These are phyloP conservation scores for Pleochaeta shiraiana DNA, from an alignment of 2,329 filamentous ascomycete genomes.

Conservation along the genomic window DNA sequence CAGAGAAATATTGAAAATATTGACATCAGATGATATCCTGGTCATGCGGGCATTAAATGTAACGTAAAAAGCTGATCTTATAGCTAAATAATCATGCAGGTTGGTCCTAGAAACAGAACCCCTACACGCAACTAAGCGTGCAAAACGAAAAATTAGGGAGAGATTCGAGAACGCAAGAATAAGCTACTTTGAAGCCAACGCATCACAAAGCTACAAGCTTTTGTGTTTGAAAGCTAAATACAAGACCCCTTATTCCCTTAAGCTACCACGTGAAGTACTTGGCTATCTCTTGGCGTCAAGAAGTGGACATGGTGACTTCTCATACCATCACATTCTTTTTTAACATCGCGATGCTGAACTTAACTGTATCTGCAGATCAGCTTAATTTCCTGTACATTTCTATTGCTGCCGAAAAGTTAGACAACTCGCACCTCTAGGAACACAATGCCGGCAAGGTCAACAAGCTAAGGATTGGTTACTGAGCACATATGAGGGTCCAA, in stretches of 20 bases:
- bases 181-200: not conserved
- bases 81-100: not conserved
- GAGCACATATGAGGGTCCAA: not conserved
- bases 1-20: not conserved
- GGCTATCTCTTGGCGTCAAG: not conserved
- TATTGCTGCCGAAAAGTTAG: not conserved
- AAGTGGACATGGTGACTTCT: not conserved
- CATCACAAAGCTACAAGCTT: not conserved
- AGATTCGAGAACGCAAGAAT: not conserved
- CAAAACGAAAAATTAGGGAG: not conserved
- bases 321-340: not conserved
- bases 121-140: not conserved
- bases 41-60: not conserved
- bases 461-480: not conserved
- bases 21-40: not conserved
- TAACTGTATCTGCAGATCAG: not conserved
- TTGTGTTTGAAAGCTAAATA: not conserved
- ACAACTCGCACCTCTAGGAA: not conserved
- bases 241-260: not conserved
- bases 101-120: not conserved
- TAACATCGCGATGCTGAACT: not conserved
- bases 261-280: not conserved
- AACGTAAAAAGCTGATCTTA: not conserved
- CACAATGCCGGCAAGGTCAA: not conserved
- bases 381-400: not conserved